Percentiles rank a stretch among this genome's conserved stretches.
phyloP scores from a whole-genome alignment of 257 asterid genomes.

The Solanum lycopersicoides region DNA sequence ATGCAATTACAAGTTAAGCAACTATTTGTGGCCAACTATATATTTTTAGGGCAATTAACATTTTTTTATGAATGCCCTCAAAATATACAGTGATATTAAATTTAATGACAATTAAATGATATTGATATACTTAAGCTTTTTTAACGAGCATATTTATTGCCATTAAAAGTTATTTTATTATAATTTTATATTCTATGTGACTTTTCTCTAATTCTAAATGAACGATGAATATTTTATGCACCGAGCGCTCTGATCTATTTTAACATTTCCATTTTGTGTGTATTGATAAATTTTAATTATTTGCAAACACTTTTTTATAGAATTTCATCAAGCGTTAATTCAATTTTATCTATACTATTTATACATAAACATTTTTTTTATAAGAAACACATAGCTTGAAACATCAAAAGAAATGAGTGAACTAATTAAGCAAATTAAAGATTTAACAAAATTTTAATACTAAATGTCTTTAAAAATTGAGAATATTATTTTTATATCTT shows the following conservation, averaged over 20 bases:
- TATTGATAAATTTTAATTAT: not conserved
- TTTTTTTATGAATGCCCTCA: too few species aligned
- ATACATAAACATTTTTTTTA: too few species aligned
- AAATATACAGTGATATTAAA: rapidly evolving
- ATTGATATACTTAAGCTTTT: too few species aligned
- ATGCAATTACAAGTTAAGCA: too few species aligned
- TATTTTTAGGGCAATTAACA: too few species aligned
- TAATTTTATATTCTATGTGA: too few species aligned
- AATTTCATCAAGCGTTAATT: not conserved
- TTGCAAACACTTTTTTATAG: not conserved
- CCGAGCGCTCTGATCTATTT: not conserved
- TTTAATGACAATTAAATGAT: too few species aligned
- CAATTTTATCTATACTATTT: not conserved
- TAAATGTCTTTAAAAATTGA: not conserved
- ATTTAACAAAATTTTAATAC: not conserved
- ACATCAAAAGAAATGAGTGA: not conserved
- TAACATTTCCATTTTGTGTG: not conserved
- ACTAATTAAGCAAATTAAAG: not conserved
- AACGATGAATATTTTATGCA: not conserved
- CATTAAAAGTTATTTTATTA: too few species aligned
- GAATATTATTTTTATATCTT: not conserved
- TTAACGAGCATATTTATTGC: too few species aligned
- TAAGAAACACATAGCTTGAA: not conserved
- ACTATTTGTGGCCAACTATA: too few species aligned
- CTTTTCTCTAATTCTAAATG: not conserved